Percentiles rank a stretch among this genome's conserved stretches.
These are phyloP conservation scores for Hanseniaspora hatyaiensis DNA, from an alignment of 805 yeast species.

Conservation along the genomic window DNA sequence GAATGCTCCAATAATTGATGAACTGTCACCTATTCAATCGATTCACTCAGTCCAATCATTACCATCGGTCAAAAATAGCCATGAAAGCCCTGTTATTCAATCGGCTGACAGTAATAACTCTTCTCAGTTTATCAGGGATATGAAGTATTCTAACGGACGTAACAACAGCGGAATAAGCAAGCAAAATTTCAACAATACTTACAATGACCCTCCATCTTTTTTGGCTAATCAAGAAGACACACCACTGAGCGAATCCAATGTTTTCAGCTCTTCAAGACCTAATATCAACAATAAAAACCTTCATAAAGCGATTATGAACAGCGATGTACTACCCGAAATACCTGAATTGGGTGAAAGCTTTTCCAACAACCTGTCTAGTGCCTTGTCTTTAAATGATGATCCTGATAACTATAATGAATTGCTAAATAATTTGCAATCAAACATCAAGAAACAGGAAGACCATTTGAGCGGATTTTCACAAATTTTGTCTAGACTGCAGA, in stretches of 20 bases:
- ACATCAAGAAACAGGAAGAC: conserved; percentile 14
- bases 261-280: not conserved
- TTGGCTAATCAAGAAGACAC: not conserved
- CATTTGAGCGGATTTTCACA: conserved; percentile 14
- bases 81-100: conserved; percentile 15
- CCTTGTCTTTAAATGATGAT: not conserved
- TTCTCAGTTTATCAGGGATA: too few relatives aligned
- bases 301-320: not conserved
- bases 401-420: conserved; percentile 1
- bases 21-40: conserved; percentile 4
- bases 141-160: too few relatives aligned
- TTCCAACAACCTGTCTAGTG: too few relatives aligned
- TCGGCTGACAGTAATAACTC: conserved; percentile 12
- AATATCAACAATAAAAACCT: not conserved
- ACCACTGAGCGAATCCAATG: conserved; percentile 4
- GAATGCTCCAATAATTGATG: conserved; percentile 13
- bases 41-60: not conserved
- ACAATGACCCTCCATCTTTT: conserved; percentile 3
- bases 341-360: not conserved
- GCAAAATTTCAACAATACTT: too few relatives aligned
- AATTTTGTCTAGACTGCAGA: conserved; percentile 4
- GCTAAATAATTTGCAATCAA: conserved; percentile 4
- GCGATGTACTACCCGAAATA: not conserved
- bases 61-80: too few relatives aligned
- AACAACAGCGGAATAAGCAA: too few relatives aligned